These are phyloP conservation scores for Acorus calamus DNA, from an alignment of 106 monocot species.

Conservation along the genomic window DNA sequence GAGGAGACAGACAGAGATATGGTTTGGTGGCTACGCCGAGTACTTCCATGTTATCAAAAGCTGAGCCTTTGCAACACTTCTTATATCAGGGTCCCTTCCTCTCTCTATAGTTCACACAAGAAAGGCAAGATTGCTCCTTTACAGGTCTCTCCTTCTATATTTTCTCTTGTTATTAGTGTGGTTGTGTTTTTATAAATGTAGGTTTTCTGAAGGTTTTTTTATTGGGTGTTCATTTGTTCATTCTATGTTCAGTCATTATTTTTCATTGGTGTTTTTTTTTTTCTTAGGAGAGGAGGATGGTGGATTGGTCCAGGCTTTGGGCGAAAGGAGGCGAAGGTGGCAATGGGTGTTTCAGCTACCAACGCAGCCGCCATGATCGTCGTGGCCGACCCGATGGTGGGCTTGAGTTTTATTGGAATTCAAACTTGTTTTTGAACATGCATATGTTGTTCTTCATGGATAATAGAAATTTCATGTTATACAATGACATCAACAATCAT, in stretches of 20 bases:
- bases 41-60: too few relatives aligned
- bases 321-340: constrained; percentile 94
- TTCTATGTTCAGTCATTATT: background rate
- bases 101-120: too few relatives aligned
- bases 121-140: too few relatives aligned
- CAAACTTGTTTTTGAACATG: background rate
- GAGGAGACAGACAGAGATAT: too few relatives aligned
- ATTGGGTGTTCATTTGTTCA: background rate
- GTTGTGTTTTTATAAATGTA: too few relatives aligned
- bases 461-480: background rate
- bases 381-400: constrained; percentile 67
- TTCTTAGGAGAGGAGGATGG: constrained; percentile 83
- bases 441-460: background rate
- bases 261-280: background rate
- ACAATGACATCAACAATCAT: background rate
- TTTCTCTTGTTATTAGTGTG: background rate
- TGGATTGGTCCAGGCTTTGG: constrained; percentile 66
- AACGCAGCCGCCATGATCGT: constrained; percentile 58
- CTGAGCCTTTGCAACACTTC: too few relatives aligned
- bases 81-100: too few relatives aligned
- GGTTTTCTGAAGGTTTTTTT: background rate
- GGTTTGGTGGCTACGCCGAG: too few relatives aligned
- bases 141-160: background rate
- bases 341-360: constrained; percentile 67
- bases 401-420: background rate